Base-by-base conservation (phyloP, 2,329 filamentous ascomycete genomes). In the Cyphellophora attinorum region DNA sequence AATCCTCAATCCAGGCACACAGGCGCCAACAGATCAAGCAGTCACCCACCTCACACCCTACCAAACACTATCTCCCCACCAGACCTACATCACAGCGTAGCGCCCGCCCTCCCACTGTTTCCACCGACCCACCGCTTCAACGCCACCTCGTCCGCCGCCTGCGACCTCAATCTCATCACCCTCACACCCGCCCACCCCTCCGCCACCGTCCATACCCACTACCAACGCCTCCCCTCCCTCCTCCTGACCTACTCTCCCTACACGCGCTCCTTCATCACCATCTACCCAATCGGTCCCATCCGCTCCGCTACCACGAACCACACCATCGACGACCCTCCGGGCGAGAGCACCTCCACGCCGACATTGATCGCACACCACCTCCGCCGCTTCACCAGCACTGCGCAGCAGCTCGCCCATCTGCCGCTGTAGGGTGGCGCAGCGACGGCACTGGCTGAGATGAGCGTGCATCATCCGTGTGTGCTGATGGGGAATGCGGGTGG, bases 191-290 rank as follows among this genome's bases (percentile, higher is more conserved):
- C 65, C 14, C 61, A 67, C 28, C 46, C 46, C 1, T 39, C 43
- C 21, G 47, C 48, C 31, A 34, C 23, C 12, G 30, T 48, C 10
- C 27, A 28, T 11, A 16, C 44, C 4, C 28, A 37, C 13, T 34
- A 39, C 10, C 28, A 37, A 34, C 67, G 74, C 31, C 58, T 71
- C 11, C 64, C 67, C 4, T 60, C 62, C 14, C 46, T 57, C 4
- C 56, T 65, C 21, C 55, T 76, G 27, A 57, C 61, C 12, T 79
- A 73, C 61, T 67, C 70, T 31, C 72, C 76, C 15, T 59, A 66
- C 31, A 59, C 68, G 2, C 70, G 75, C 30, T 61, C 64, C 5
- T 68, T 73, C 37, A 45, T 76, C 31, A 42, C 41, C 5, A 34
- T 33, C 3, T 25, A 25, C 21, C 8, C 8, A n/a, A 8, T n/a